Evolutionary conservation across 73 alveolate species (phyloP).

Genomic region (Paramecium caudatum): DNA sequence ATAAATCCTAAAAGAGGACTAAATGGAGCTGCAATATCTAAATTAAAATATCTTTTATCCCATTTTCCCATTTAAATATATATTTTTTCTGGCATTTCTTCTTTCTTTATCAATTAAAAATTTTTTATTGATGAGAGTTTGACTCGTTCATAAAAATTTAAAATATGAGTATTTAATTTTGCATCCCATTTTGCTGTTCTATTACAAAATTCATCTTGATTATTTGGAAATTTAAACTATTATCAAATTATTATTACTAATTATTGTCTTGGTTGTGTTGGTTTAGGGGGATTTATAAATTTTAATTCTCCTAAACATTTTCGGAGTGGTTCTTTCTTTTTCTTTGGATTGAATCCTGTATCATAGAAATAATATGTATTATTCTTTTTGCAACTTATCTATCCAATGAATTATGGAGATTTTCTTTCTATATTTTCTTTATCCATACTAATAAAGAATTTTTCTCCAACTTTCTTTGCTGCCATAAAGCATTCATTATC

Average conservation of each 20-base stretch:
- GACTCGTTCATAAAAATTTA: slow-evolving; percentile 90
- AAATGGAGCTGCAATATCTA: slow-evolving; percentile 32
- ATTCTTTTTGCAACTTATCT: slow-evolving; percentile 48
- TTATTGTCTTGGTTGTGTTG: slow-evolving; percentile 34
- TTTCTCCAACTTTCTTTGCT: slow-evolving; percentile 34
- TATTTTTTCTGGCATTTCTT: slow-evolving; percentile 81
- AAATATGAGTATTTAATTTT: slow-evolving; percentile 84
- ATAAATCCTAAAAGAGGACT: slow-evolving; percentile 38
- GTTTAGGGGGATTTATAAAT: neutral
- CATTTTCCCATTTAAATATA: slow-evolving; percentile 53
- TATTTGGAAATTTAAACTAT: slow-evolving; percentile 5
- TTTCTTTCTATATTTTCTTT: slow-evolving; percentile 36
- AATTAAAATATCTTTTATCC: slow-evolving; percentile 22
- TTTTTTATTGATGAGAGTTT: slow-evolving; percentile 88
- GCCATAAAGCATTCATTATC: slow-evolving; percentile 23
- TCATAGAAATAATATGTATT: slow-evolving; percentile 17
- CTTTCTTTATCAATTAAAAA: slow-evolving; percentile 86
- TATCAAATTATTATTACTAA: neutral
- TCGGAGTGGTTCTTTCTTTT: slow-evolving; percentile 1
- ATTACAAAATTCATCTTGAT: slow-evolving; percentile 72
- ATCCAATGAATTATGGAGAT: slow-evolving; percentile 26
- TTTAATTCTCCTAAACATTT: slow-evolving; percentile 1
- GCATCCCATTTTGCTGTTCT: slow-evolving; percentile 92
- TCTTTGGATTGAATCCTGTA: slow-evolving; percentile 51
- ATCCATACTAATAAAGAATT: slow-evolving; percentile 22